Evolutionary conservation across 805 yeast species (phyloP).

Genomic region (Starmerella bombicola): DNA sequence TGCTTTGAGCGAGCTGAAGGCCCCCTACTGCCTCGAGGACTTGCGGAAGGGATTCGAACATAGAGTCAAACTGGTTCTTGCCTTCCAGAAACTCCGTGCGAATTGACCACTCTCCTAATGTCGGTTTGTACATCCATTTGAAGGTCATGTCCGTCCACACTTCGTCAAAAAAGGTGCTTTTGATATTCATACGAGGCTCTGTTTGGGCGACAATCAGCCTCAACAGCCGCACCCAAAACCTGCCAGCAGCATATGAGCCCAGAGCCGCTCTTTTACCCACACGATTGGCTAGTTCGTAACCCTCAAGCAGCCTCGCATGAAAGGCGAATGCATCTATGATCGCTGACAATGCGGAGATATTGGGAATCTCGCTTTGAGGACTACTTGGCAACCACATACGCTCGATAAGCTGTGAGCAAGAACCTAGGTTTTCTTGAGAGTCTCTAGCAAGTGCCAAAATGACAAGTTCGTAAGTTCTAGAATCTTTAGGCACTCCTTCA

Average conservation of each 20-base stretch:
- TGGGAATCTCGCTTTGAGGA: background rate
- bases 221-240: constrained; percentile 23
- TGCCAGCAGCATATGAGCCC: constrained; percentile 11
- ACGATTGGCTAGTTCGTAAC: constrained; percentile 17
- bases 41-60: constrained; percentile 11
- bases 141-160: constrained; percentile 16
- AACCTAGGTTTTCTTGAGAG: constrained; percentile 11
- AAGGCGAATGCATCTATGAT: constrained; percentile 24
- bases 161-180: constrained; percentile 10
- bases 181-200: constrained; percentile 15
- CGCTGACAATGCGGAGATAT: constrained; percentile 22
- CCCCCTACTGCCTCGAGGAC: constrained; percentile 9
- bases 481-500: constrained; percentile 25
- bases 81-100: constrained; percentile 16
- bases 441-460: constrained; percentile 26
- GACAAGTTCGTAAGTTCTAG: constrained; percentile 27
- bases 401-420: constrained; percentile 18
- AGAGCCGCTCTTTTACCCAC: constrained; percentile 11
- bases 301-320: constrained; percentile 22
- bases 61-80: constrained; percentile 17
- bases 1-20: constrained; percentile 10
- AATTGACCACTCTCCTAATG: constrained; percentile 16
- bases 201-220: constrained; percentile 17
- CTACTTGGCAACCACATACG: constrained; percentile 23
- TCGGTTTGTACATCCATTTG: constrained; percentile 11